Evolutionary conservation across 345 rosid species (phyloP).

Genomic region (Anastatica hierochuntica): DNA sequence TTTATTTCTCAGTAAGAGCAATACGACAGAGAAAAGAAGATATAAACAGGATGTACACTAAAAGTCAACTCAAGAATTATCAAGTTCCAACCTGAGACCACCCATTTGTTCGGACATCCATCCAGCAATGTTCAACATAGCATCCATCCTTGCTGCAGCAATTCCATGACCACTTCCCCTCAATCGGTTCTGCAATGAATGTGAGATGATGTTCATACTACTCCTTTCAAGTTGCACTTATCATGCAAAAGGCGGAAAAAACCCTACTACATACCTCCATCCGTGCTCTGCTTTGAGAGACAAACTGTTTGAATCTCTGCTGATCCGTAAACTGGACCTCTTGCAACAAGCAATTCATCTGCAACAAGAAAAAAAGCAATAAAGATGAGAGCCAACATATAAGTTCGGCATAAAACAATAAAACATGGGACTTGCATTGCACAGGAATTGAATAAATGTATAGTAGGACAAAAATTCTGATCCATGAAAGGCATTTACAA

Average conservation of each 20-base stretch:
- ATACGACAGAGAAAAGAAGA: too few species aligned
- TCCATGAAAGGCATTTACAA: background rate
- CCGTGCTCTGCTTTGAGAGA: constrained; percentile 91
- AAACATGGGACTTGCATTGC: background rate
- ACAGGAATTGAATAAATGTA: background rate
- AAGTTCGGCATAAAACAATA: background rate
- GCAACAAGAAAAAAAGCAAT: constrained; percentile 8
- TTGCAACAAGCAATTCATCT: constrained; percentile 81
- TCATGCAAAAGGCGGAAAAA: background rate
- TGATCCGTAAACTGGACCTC: constrained; percentile 93
- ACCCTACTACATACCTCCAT: constrained; percentile 86
- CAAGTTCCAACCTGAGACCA: constrained; percentile 81
- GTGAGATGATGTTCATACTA: constrained; percentile 1
- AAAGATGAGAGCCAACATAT: too few species aligned
- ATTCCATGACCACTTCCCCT: constrained; percentile 92
- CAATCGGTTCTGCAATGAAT: constrained; percentile 56
- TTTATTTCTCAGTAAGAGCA: too few species aligned
- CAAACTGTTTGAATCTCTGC: constrained; percentile 94
- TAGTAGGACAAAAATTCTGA: background rate
- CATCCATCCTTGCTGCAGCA: constrained; percentile 91
- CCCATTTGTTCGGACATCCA: constrained; percentile 99
- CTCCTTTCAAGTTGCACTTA: background rate
- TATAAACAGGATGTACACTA: too few species aligned
- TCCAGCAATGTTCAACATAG: constrained; percentile 78
- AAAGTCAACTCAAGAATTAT: too few species aligned